These are phyloP conservation scores for Tricholomella constricta DNA, from an alignment of 768 basidiomycete species.

Conservation along the genomic window DNA sequence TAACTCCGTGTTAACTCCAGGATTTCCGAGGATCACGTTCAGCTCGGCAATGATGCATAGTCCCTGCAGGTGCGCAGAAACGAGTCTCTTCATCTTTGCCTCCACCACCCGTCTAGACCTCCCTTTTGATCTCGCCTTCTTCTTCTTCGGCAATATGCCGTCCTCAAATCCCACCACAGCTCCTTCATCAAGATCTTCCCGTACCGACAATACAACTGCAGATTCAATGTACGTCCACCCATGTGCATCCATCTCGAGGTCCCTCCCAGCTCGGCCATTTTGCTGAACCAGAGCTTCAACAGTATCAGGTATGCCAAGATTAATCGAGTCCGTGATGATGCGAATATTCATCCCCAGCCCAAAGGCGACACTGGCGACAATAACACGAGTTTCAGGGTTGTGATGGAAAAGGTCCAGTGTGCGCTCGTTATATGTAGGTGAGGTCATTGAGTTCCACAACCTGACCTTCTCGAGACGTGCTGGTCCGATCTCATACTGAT, in stretches of 20 bases:
- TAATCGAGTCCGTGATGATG: constrained; percentile 10
- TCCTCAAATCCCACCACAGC: too few relatives aligned
- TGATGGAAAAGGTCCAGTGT: constrained; percentile 3
- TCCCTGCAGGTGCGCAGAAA: constrained; percentile 1
- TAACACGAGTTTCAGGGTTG: not conserved
- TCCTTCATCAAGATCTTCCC: not conserved
- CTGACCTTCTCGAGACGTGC: not conserved
- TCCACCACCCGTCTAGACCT: not conserved
- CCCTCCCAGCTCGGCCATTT: constrained; percentile 8
- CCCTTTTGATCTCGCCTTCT: not conserved
- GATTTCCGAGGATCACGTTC: constrained; percentile 5
- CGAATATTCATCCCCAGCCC: constrained; percentile 13
- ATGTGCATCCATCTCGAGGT: constrained; percentile 1
- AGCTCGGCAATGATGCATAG: constrained; percentile 1
- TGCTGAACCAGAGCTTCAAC: constrained; percentile 9
- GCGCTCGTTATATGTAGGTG: constrained; percentile 4
- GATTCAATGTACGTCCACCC: constrained; percentile 12
- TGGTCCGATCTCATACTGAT: not conserved
- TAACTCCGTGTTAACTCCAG: not conserved
- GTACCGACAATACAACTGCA: not conserved
- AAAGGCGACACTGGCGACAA: constrained; percentile 11
- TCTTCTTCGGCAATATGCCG: too few relatives aligned
- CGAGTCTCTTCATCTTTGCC: not conserved
- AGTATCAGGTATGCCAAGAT: constrained; percentile 9
- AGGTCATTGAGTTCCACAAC: constrained; percentile 10